Evolutionary conservation across 1,284 basidiomycete genomes (phyloP).

Genomic region (Ceratobasidium theobromae): DNA sequence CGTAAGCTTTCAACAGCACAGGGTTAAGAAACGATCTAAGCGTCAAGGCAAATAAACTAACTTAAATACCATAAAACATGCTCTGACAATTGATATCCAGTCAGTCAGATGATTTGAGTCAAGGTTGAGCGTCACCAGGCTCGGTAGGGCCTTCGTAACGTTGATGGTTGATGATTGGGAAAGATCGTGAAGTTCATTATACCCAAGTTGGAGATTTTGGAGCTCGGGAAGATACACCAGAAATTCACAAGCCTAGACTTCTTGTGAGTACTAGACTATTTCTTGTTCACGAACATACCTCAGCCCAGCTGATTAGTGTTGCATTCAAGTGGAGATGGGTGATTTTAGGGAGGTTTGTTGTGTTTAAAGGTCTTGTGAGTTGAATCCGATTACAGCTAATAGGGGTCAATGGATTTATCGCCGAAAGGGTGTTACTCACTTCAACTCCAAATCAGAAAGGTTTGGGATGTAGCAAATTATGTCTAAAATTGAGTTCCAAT

Average conservation of each 20-base stretch:
- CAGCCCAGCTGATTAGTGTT: conserved; percentile 68
- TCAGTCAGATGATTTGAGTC: conserved; percentile 67
- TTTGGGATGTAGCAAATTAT: conserved; percentile 65
- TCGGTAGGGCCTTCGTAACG: conserved; percentile 33
- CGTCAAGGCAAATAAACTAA: conserved; percentile 44
- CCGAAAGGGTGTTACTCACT: conserved; percentile 53
- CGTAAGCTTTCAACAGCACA: conserved; percentile 49
- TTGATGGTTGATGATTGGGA: conserved; percentile 34
- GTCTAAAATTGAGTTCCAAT: conserved; percentile 67
- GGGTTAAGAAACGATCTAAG: conserved; percentile 15
- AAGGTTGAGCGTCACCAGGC: conserved; percentile 66
- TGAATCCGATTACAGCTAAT: conserved; percentile 62
- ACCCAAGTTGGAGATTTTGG: conserved; percentile 69
- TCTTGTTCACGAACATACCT: conserved; percentile 47
- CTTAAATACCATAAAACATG: conserved; percentile 54
- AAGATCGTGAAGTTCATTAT: conserved; percentile 61
- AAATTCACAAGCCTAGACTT: conserved; percentile 46
- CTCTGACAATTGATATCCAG: conserved; percentile 58
- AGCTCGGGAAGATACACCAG: conserved; percentile 62
- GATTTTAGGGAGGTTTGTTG: conserved; percentile 4
- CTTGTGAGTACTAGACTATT: background rate
- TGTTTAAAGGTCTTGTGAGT: background rate
- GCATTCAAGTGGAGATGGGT: conserved; percentile 76
- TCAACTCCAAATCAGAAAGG: conserved; percentile 71
- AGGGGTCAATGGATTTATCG: conserved; percentile 23